These are phyloP conservation scores for Stropharia rugosoannulata DNA, from an alignment of 768 basidiomycete genomes.

Conservation along the genomic window DNA sequence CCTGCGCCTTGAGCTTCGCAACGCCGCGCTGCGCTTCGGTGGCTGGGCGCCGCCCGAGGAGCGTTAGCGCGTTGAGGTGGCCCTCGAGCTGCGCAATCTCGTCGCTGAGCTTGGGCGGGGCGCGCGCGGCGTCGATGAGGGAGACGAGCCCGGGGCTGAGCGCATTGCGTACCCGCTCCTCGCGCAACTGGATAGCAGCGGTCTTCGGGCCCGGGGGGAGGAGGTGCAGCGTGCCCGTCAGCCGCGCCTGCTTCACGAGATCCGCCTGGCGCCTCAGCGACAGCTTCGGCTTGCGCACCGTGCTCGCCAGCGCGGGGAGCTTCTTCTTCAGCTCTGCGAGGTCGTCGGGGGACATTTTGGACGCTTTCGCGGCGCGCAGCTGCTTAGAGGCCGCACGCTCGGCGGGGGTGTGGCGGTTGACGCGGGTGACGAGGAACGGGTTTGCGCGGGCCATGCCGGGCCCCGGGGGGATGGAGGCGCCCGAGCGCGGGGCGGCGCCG, in stretches of 20 bases:
- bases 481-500: neutral
- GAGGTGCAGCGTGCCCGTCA: constrained; percentile 48
- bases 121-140: neutral
- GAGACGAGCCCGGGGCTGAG: constrained; percentile 9
- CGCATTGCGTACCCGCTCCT: constrained; percentile 18
- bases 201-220: constrained; percentile 71
- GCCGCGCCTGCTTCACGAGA: constrained; percentile 69
- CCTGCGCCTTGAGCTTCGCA: neutral
- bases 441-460: neutral
- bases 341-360: constrained; percentile 33
- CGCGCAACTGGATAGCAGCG: constrained; percentile 19
- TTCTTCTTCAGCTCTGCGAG: constrained; percentile 48
- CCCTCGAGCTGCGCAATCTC: neutral
- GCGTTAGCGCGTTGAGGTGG: neutral
- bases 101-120: neutral
- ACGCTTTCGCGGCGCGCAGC: constrained; percentile 1
- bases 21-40: neutral
- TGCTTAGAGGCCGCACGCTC: neutral
- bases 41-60: neutral
- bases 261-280: constrained; percentile 79
- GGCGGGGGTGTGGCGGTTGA: neutral
- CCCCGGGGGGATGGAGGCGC: neutral
- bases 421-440: constrained; percentile 5
- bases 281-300: constrained; percentile 53
- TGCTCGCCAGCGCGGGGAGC: neutral